These are phyloP conservation scores for Cyathus olla DNA, from an alignment of 1,284 basidiomycete genomes.

Conservation along the genomic window DNA sequence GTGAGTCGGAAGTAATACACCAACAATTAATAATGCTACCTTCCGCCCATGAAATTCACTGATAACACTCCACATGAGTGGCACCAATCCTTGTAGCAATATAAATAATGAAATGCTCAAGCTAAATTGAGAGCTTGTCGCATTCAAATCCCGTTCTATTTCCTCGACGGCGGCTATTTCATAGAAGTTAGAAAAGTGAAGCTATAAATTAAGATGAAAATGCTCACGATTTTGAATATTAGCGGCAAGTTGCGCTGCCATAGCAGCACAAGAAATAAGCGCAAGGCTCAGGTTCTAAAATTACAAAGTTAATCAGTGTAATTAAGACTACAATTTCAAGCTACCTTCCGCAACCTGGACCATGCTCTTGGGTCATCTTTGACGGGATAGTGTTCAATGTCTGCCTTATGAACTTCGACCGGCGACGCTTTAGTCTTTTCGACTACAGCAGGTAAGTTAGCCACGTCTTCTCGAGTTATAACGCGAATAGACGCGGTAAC, in stretches of 20 bases:
- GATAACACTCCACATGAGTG: constrained; percentile 77
- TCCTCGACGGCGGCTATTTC: constrained; percentile 70
- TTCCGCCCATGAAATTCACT: constrained; percentile 88
- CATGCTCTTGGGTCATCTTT: constrained; percentile 84
- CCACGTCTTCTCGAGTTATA: too few species aligned
- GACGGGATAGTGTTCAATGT: constrained; percentile 64
- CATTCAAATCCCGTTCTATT: constrained; percentile 73
- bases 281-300: constrained; percentile 63
- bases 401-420: constrained; percentile 13
- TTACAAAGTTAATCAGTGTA: not conserved
- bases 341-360: constrained; percentile 76
- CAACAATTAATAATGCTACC: constrained; percentile 44
- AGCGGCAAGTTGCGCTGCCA: constrained; percentile 76
- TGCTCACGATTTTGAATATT: constrained; percentile 79
- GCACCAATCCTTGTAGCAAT: constrained; percentile 78
- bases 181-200: not conserved
- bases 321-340: not conserved
- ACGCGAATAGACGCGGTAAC: too few species aligned
- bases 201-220: not conserved
- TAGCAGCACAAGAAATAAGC: constrained; percentile 69
- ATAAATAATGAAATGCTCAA: constrained; percentile 85
- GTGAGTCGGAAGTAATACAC: not conserved
- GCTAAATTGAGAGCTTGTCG: constrained; percentile 77
- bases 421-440: too few species aligned
- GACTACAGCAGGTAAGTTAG: too few species aligned